These are phyloP conservation scores for Hypoxylon sp. DNA, from an alignment of 2,329 filamentous ascomycete species.

Conservation along the genomic window DNA sequence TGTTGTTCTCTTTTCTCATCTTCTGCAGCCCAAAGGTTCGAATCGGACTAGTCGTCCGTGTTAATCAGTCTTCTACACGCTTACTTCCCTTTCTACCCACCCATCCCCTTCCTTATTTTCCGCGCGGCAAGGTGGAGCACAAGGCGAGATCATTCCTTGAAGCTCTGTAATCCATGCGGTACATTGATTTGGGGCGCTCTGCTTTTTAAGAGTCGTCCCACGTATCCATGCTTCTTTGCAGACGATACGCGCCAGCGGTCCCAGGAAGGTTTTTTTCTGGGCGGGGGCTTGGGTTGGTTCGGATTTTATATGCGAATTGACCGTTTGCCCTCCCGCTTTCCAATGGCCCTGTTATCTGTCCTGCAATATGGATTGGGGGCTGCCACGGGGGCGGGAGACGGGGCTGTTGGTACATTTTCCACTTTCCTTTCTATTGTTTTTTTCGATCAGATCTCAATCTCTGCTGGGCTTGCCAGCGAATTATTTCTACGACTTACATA, in stretches of 20 bases:
- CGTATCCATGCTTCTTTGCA: conserved; percentile 29
- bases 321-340: conserved; percentile 54
- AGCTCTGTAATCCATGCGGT: conserved; percentile 81
- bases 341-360: conserved; percentile 51
- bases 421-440: no score
- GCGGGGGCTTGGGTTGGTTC: conserved; percentile 48
- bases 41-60: neutral
- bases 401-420: conserved; percentile 54
- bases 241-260: conserved; percentile 40
- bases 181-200: conserved; percentile 55
- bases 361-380: conserved; percentile 28
- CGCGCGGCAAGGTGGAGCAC: conserved; percentile 79
- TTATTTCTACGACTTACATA: no score
- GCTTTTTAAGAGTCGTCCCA: conserved; percentile 17
- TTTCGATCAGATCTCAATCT: no score
- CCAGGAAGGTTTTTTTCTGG: conserved; percentile 44
- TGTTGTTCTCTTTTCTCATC: no score
- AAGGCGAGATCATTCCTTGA: conserved; percentile 79
- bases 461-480: no score
- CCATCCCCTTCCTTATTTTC: conserved; percentile 46
- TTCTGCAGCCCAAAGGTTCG: no score
- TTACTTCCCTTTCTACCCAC: neutral
- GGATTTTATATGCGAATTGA: conserved; percentile 49
- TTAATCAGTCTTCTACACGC: neutral
- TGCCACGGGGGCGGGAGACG: conserved; percentile 48